Conservation (phyloP, 257 asterid species). For the Lycium ferocissimum region DNA sequence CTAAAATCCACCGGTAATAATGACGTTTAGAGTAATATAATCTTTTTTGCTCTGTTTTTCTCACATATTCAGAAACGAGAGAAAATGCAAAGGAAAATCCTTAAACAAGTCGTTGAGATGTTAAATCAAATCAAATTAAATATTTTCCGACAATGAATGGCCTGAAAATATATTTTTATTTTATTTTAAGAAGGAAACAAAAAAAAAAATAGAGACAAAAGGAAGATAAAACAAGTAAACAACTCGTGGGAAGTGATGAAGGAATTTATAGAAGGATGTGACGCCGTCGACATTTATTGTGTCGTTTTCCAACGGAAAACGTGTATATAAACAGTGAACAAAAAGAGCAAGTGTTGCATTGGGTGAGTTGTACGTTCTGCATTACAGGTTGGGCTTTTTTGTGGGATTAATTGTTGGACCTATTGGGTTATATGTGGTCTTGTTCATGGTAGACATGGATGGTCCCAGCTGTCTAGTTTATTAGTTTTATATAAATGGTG, state of each 20-base stretch:
- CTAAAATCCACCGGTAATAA: constrained; percentile 1
- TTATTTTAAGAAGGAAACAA: too few species aligned
- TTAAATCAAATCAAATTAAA: background rate
- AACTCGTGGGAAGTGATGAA: constrained; percentile 34
- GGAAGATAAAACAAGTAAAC: constrained; percentile 40
- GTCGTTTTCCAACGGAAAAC: constrained; percentile 67
- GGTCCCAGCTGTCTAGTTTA: constrained; percentile 62
- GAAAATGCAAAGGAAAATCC: background rate
- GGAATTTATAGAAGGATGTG: constrained; percentile 58
- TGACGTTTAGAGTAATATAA: background rate
- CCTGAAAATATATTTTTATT: too few species aligned
- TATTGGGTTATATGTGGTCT: constrained; percentile 37
- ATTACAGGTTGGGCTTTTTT: background rate
- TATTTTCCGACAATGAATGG: too few species aligned
- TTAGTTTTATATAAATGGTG: constrained; percentile 28
- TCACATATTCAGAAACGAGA: background rate
- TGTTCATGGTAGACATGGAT: constrained; percentile 47
- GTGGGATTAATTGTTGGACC: constrained; percentile 7
- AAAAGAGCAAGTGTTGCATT: background rate
- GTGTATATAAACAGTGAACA: constrained; percentile 14
- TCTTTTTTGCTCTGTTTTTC: background rate
- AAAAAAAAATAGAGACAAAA: constrained; percentile 43
- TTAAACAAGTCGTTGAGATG: background rate
- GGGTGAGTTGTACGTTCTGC: background rate
- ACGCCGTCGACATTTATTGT: constrained; percentile 55